Conservation (phyloP, 2,329 filamentous ascomycete species). For the Penicillium sp. region DNA sequence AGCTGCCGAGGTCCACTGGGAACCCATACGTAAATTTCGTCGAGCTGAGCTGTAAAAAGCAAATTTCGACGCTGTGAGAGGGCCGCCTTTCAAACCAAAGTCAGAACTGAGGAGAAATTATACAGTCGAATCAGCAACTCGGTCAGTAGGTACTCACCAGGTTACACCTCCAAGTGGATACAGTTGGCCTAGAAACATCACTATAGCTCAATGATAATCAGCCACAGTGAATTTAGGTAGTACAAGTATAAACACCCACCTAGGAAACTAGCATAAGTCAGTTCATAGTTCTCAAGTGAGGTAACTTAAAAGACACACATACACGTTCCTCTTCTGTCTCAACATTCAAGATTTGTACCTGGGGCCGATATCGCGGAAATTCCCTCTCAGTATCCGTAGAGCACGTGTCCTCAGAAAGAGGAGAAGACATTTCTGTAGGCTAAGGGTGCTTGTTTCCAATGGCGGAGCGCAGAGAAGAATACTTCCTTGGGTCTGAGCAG, state of each 20-base stretch:
- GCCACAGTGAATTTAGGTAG: background rate
- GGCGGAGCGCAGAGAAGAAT: slow-evolving; percentile 2
- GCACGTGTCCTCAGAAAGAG: slow-evolving; percentile 6
- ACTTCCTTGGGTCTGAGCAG: slow-evolving; percentile 6
- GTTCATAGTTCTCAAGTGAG: slow-evolving; percentile 16
- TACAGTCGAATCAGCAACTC: background rate
- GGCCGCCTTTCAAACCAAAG: slow-evolving; percentile 36
- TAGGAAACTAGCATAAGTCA: slow-evolving; percentile 26
- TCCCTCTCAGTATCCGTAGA: background rate
- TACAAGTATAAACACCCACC: slow-evolving; percentile 16
- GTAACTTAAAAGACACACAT: slow-evolving; percentile 18
- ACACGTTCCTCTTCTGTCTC: slow-evolving; percentile 38
- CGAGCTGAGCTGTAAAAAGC: slow-evolving; percentile 45
- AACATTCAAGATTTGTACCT: slow-evolving; percentile 32
- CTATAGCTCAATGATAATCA: slow-evolving; percentile 15
- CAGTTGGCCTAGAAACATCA: slow-evolving; percentile 27
- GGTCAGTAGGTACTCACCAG: slow-evolving; percentile 32
- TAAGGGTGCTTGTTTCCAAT: slow-evolving; percentile 8
- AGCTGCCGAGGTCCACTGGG: slow-evolving; percentile 44
- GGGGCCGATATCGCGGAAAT: slow-evolving; percentile 16
- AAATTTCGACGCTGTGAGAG: slow-evolving; percentile 50
- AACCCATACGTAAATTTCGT: slow-evolving; percentile 47
- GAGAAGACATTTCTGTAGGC: slow-evolving; percentile 25
- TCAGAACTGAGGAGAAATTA: background rate
- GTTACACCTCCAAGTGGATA: slow-evolving; percentile 47